Evolutionary conservation across 441 rosid species (phyloP), one percentile per base, ranked within the genome.

Genomic region (Sinapis alba): DNA sequence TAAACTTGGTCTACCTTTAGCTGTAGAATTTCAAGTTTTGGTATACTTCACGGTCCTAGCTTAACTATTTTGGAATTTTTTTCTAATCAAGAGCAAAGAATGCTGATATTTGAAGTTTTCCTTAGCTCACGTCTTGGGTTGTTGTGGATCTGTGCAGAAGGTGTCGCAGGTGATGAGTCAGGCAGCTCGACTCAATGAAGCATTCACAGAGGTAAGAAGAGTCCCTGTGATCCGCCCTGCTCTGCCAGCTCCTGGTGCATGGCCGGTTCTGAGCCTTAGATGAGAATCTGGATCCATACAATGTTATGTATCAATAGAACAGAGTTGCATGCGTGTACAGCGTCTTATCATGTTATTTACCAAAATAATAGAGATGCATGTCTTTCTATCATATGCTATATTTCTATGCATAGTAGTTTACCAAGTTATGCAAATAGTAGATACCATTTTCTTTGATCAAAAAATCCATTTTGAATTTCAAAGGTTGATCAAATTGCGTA

Each of bases 261-360:
- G 95, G 97, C 91, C 91, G 11, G 86, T 82, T 72, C 79, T 90
- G 94, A 89, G 88, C 78, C 60, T 92, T 83, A 86, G 97, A 87
- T 94, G 77, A 84, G 75, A 72, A 36, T 30, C 53, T 15, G 27
- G 21, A 9, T 68, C 28, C 36, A 20, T 36, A 78, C 60, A 72
- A 50, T 62, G 36, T 16, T 69, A 11, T 64, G 2, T 75, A 34
- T 21, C 23, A 9, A 21, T 30, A 66, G 20, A 66, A 21, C 24
- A 28, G 26, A 41, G 19, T 21, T 43, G 16, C 23, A 5, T 69
- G 10, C 45, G 18, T 36, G 50, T 65, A 18, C 43, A 60, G 54
- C 51, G 23, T 65, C 41, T 65, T 21, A 27, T 65, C 59, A 62
- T 62, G 45, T 27, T 62, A 54, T 76, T 64, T 76, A 53, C 32